Base-by-base conservation (phyloP, 2,329 filamentous ascomycete species). In the Claviceps monticola region DNA sequence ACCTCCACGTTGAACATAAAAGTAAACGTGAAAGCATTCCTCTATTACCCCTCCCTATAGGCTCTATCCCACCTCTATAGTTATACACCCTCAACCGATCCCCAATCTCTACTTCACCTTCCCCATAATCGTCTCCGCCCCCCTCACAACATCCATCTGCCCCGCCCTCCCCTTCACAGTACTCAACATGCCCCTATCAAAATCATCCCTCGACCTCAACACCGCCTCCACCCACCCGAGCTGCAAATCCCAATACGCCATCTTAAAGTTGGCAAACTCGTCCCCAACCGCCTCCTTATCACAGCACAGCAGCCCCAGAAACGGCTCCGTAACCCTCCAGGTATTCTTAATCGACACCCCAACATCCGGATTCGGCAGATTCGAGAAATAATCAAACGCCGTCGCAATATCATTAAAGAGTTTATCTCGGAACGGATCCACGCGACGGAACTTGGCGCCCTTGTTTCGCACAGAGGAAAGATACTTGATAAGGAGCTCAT, bases 181-280 rank as follows among this genome's bases (percentile, higher is more conserved):
- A 63, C 88, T 93, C 56, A 97, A 68, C 86, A 97, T 88, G 54
- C 80, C 78, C 58, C 91, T 76, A 67, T 97, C 93, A 69, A 95
- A 97, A 71, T 98, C 93, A 67, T 98, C 93, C 59, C 94, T 76
- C 1, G 82, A 76, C 58, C 90, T 78, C 56, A 98, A 65, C 47
- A 95, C 91, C 6, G 87, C 85, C 73, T 98, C 94, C 7, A 98
- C 89, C 93, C 93, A 98, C 46, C 83, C 84, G 54, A 97, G 83
- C 66, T 94, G 88, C 64, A 97, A 73, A 68, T 98, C 93, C 87
- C 91, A 95, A 67, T 95, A 96, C 46, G 80, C 76, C 41, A 70
- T 72, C 74, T 96, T 97, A 71, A 98, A 91, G 5, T 74, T 71
- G 59, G 84, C 84, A 62, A 95, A 97, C 1, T 87, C 82, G 49